phyloP scores from a whole-genome alignment of 176 grass and related monocot species.

The Oryza punctata region DNA sequence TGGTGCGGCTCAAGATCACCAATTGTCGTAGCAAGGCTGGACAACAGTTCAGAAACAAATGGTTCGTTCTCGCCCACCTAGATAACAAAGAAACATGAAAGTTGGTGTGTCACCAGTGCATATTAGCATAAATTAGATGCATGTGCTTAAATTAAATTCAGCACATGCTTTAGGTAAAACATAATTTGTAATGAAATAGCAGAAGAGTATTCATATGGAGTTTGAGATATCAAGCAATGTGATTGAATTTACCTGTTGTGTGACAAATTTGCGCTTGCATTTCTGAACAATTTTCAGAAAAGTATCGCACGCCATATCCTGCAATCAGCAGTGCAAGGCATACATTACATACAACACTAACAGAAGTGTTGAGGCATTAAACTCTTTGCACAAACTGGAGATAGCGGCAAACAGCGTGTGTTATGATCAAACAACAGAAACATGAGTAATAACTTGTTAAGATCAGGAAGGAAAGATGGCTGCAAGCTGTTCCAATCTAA shows the following conservation, averaged over 20 bases:
- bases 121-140: slow-evolving; percentile 18
- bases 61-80: slow-evolving; percentile 98
- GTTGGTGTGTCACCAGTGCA: neutral
- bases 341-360: slow-evolving; percentile 32
- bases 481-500: neutral
- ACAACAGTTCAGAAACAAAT: slow-evolving; percentile 93
- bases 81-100: slow-evolving; percentile 37
- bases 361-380: neutral
- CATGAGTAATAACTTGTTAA: slow-evolving; percentile 4
- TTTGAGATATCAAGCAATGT: neutral
- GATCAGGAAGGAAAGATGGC: neutral
- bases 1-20: slow-evolving; percentile 95
- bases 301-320: slow-evolving; percentile 99
- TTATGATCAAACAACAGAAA: slow-evolving; percentile 29
- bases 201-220: neutral
- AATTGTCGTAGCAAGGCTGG: slow-evolving; percentile 78
- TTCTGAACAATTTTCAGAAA: slow-evolving; percentile 99
- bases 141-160: slow-evolving; percentile 19
- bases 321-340: slow-evolving; percentile 36
- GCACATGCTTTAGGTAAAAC: neutral
- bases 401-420: slow-evolving; percentile 8
- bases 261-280: slow-evolving; percentile 99
- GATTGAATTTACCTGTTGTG: slow-evolving; percentile 68
- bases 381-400: slow-evolving; percentile 23
- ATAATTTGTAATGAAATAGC: neutral